Evolutionary conservation across 257 asterid species (phyloP).

Genomic region (Leonotis leonurus): DNA sequence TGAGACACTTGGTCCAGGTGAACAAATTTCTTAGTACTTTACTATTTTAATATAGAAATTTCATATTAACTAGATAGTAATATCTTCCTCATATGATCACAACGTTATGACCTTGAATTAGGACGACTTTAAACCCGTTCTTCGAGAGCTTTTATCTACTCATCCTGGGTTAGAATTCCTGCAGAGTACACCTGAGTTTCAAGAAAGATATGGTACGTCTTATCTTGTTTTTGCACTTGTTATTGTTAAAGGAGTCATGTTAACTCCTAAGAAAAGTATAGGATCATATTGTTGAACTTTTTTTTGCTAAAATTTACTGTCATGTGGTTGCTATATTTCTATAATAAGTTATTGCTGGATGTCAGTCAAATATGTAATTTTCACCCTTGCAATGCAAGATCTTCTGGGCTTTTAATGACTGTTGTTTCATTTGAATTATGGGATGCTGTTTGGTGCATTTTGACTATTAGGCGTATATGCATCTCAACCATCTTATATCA

Average conservation of each 20-base stretch:
- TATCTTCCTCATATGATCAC: constrained; percentile 14
- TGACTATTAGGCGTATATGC: not conserved
- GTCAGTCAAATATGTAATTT: too few relatives aligned
- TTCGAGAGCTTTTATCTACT: constrained; percentile 90
- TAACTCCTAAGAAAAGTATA: too few relatives aligned
- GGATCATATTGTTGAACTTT: constrained; percentile 2
- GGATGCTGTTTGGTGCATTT: not conserved
- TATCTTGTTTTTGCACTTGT: not conserved
- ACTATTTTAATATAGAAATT: not conserved
- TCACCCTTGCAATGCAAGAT: not conserved
- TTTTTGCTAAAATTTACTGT: not conserved
- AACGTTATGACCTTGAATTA: constrained; percentile 20
- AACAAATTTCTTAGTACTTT: not conserved
- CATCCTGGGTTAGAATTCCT: constrained; percentile 99
- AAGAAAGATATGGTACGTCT: constrained; percentile 92
- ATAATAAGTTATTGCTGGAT: too few relatives aligned
- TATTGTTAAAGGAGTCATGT: too few relatives aligned
- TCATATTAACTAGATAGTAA: constrained; percentile 10
- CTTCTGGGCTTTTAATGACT: not conserved
- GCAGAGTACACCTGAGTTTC: constrained; percentile 98
- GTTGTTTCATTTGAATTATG: not conserved
- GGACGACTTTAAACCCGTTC: constrained; percentile 95
- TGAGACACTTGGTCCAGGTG: constrained; percentile 72
- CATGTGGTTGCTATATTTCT: not conserved
- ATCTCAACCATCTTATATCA: not conserved